Evolutionary conservation across 2,329 filamentous ascomycete genomes (phyloP).

Genomic region (Penicillium sp.): DNA sequence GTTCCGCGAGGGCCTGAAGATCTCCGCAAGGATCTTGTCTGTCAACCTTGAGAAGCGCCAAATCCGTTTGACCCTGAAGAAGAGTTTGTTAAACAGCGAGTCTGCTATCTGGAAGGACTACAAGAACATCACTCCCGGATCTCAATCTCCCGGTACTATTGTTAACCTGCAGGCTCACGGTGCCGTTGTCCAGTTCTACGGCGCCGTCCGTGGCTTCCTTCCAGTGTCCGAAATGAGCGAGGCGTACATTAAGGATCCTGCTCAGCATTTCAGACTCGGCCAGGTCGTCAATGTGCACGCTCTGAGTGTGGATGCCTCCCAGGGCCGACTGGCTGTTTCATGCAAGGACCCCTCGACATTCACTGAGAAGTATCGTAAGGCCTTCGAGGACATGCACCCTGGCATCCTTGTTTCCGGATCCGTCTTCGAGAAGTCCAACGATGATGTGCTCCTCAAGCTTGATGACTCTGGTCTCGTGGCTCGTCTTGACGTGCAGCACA

Average conservation of each 20-base stretch:
- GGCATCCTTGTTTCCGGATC: conserved; percentile 72
- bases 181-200: conserved; percentile 90
- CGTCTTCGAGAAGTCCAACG: conserved; percentile 73
- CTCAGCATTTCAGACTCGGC: conserved; percentile 80
- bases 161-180: conserved; percentile 72
- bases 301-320: conserved; percentile 68
- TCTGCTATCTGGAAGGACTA: conserved; percentile 72
- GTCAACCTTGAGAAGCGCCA: conserved; percentile 69
- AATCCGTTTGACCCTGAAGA: conserved; percentile 86
- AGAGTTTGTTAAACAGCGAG: conserved; percentile 87
- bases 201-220: conserved; percentile 74
- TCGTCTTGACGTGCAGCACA: conserved; percentile 67
- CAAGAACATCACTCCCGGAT: conserved; percentile 65
- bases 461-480: conserved; percentile 70
- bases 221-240: conserved; percentile 98
- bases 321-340: conserved; percentile 72
- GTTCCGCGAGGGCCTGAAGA: conserved; percentile 76
- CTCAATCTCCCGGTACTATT: conserved; percentile 80
- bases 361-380: conserved; percentile 67
- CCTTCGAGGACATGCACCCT: conserved; percentile 66
- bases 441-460: conserved; percentile 72
- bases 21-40: conserved; percentile 81
- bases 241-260: conserved; percentile 83
- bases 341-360: conserved; percentile 85
- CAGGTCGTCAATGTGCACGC: conserved; percentile 90